Percentiles rank a stretch among this genome's conserved stretches.
phyloP scores from a whole-genome alignment of 768 basidiomycete species.

The Suillus discolor region DNA sequence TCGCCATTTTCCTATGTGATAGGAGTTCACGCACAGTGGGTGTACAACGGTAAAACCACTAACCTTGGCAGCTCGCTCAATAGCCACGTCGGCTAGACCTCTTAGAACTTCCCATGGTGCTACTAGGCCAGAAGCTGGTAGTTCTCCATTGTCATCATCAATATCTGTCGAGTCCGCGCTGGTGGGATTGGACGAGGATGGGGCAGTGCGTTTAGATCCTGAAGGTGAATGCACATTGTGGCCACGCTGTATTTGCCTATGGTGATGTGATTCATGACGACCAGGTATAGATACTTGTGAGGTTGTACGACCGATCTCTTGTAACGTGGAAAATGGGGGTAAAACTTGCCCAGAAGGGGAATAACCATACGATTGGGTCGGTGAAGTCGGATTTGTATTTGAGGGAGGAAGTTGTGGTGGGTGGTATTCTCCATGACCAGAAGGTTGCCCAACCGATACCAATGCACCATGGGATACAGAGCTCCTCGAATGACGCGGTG shows the following conservation, averaged over 20 bases:
- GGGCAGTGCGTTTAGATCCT: conserved; percentile 61
- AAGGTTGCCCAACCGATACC: conserved; percentile 33
- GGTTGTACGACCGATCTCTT: conserved; percentile 49
- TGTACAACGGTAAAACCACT: conserved; percentile 15
- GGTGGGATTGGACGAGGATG: conserved; percentile 65
- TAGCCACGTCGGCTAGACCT: conserved; percentile 80
- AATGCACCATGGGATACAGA: conserved; percentile 38
- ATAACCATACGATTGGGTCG: conserved; percentile 33
- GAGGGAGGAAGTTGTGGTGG: conserved; percentile 43
- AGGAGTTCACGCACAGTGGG: conserved; percentile 6
- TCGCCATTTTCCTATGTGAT: conserved; percentile 70
- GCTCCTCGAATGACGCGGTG: conserved; percentile 34
- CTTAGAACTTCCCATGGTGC: conserved; percentile 88
- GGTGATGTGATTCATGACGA: conserved; percentile 48
- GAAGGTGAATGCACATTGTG: conserved; percentile 34
- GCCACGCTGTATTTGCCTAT: conserved; percentile 25
- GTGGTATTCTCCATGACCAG: conserved; percentile 44
- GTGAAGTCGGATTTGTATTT: conserved; percentile 42
- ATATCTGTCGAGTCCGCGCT: conserved; percentile 83
- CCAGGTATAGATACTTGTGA: conserved; percentile 56
- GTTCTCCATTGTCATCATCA: conserved; percentile 80
- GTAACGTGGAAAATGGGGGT: conserved; percentile 73
- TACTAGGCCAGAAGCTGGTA: conserved; percentile 80
- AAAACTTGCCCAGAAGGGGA: conserved; percentile 55
- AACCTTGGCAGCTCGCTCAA: conserved; percentile 78